Evolutionary conservation across 495 filamentous ascomycete genomes (phyloP).

Genomic region (Echria macrotheca): DNA sequence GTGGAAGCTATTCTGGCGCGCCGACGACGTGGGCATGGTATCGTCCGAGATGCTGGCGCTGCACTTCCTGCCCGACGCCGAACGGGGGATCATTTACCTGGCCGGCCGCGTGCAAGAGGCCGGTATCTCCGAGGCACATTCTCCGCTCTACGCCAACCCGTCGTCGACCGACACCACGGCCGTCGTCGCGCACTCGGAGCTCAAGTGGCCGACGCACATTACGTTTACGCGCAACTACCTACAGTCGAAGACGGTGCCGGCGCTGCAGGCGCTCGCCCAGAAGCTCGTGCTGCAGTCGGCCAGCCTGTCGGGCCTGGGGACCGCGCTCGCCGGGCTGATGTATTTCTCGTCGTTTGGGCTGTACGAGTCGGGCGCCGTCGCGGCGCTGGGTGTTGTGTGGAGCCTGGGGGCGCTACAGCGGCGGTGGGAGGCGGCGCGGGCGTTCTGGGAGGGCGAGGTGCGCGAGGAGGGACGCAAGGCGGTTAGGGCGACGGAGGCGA

Average conservation of each 20-base stretch:
- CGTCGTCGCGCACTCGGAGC: not conserved
- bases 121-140: conserved; percentile 9
- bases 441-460: conserved; percentile 69
- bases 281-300: conserved; percentile 69
- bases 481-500: conserved; percentile 62
- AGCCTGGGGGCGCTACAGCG: conserved; percentile 69
- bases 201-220: conserved; percentile 45
- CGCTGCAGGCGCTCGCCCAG: conserved; percentile 75
- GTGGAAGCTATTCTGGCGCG: conserved; percentile 95
- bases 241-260: conserved; percentile 58
- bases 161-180: not conserved
- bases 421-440: conserved; percentile 67
- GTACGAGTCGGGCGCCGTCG: conserved; percentile 77
- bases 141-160: conserved; percentile 16
- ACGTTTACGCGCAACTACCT: conserved; percentile 55
- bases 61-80: conserved; percentile 68
- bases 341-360: conserved; percentile 56
- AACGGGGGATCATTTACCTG: conserved; percentile 70
- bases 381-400: conserved; percentile 69
- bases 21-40: conserved; percentile 83
- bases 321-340: conserved; percentile 60
- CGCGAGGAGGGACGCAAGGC: conserved; percentile 74
- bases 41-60: conserved; percentile 67
- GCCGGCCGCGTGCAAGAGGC: conserved; percentile 75
- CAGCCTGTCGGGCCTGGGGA: conserved; percentile 56